These are phyloP conservation scores for Polyporus tsugae DNA, from an alignment of 1,284 basidiomycete species.

Conservation along the genomic window DNA sequence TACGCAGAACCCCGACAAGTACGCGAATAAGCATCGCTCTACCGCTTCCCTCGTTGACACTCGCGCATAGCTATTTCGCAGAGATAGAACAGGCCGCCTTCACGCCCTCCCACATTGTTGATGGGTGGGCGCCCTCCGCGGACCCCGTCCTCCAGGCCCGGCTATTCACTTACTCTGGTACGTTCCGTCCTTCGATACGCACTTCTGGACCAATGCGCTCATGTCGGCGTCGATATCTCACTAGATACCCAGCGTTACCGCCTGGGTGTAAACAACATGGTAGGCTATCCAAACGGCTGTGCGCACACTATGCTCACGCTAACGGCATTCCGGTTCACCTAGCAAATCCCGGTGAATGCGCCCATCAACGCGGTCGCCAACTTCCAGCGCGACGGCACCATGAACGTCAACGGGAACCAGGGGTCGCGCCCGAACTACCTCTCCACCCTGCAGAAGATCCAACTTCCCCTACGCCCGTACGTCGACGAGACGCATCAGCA, in stretches of 20 bases:
- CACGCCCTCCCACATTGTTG: conserved; percentile 79
- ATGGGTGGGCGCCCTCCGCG: conserved; percentile 51
- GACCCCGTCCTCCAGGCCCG: conserved; percentile 55
- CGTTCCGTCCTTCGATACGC: conserved; percentile 1
- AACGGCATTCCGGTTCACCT: background rate
- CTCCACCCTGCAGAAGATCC: conserved; percentile 38
- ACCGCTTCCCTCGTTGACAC: conserved; percentile 5
- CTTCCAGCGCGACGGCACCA: conserved; percentile 48
- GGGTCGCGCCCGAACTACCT: conserved; percentile 42
- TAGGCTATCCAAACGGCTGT: conserved; percentile 9
- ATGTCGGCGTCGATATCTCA: background rate
- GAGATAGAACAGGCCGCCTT: conserved; percentile 89
- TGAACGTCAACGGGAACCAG: conserved; percentile 43
- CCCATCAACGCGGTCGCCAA: conserved; percentile 44
- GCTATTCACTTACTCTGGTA: conserved; percentile 50
- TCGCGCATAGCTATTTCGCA: conserved; percentile 65
- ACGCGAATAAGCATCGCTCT: background rate
- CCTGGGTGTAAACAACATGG: conserved; percentile 49
- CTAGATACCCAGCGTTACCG: conserved; percentile 48
- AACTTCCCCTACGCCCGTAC: conserved; percentile 46
- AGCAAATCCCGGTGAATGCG: conserved; percentile 44
- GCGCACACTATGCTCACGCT: background rate
- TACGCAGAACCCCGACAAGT: conserved; percentile 84
- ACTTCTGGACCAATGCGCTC: background rate
- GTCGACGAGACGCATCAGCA: conserved; percentile 46